Evolutionary conservation across 1,284 basidiomycete genomes (phyloP).

Genomic region (Sporisorium exsertum): DNA sequence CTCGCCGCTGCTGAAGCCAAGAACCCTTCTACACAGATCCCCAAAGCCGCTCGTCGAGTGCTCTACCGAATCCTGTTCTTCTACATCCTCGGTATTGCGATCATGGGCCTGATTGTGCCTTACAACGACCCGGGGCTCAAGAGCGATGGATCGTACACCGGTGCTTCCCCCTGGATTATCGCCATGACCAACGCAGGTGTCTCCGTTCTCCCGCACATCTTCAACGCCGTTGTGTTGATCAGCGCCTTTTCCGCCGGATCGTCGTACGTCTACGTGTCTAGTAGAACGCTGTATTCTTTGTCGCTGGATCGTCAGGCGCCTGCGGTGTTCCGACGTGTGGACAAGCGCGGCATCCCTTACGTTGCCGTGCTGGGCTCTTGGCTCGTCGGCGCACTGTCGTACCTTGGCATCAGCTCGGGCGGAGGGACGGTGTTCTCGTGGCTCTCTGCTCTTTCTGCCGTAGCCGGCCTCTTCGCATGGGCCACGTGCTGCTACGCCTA

Average conservation of each 20-base stretch:
- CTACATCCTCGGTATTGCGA: constrained; percentile 71
- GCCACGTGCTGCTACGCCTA: constrained; percentile 82
- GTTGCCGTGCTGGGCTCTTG: constrained; percentile 78
- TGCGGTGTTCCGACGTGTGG: constrained; percentile 76
- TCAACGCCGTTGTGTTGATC: constrained; percentile 82
- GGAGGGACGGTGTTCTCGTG: constrained; percentile 74
- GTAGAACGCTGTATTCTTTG: constrained; percentile 80
- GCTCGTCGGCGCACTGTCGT: constrained; percentile 78
- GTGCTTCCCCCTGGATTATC: constrained; percentile 70
- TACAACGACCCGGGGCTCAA: constrained; percentile 50
- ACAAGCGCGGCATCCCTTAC: constrained; percentile 80
- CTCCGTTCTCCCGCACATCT: constrained; percentile 71
- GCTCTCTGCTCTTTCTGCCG: constrained; percentile 76
- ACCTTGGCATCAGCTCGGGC: constrained; percentile 71
- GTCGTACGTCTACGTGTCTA: constrained; percentile 84
- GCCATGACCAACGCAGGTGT: constrained; percentile 68
- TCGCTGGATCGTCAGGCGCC: constrained; percentile 82
- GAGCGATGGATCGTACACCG: constrained; percentile 36
- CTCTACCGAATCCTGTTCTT: constrained; percentile 70
- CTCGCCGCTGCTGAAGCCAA: constrained; percentile 79
- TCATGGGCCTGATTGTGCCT: constrained; percentile 62
- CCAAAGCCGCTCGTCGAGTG: constrained; percentile 56
- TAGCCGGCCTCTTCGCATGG: constrained; percentile 82
- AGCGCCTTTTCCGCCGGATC: constrained; percentile 88
- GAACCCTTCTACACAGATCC: constrained; percentile 69